Percentiles rank a stretch among this genome's conserved stretches.
These are phyloP conservation scores for Ceratobasidium sp. DNA, from an alignment of 1,284 basidiomycete genomes.

Conservation along the genomic window DNA sequence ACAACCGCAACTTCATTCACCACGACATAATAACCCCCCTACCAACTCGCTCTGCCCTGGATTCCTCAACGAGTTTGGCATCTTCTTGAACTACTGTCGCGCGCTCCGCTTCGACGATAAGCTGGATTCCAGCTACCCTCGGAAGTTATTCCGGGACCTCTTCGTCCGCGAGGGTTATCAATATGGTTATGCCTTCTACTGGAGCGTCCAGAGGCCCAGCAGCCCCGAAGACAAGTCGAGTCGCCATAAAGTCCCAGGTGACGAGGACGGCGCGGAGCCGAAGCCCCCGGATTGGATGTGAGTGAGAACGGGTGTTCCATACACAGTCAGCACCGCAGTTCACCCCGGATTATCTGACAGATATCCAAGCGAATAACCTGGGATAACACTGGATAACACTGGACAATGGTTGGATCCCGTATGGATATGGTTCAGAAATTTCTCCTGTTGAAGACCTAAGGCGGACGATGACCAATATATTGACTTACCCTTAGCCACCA, in stretches of 20 bases:
- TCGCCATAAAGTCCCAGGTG: slow-evolving; percentile 48
- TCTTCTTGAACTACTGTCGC: slow-evolving; percentile 97
- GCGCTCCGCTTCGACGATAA: slow-evolving; percentile 98
- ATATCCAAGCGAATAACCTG: no score
- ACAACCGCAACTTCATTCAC: slow-evolving; percentile 99
- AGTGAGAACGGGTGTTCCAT: slow-evolving; percentile 44
- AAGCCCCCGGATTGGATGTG: slow-evolving; percentile 47
- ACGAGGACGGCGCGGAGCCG: slow-evolving; percentile 46
- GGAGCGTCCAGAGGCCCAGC: slow-evolving; percentile 81
- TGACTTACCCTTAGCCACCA: no score
- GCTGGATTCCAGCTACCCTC: slow-evolving; percentile 97
- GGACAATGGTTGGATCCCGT: no score
- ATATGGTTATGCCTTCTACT: slow-evolving; percentile 98
- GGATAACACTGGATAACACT: no score
- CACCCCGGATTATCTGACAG: no score
- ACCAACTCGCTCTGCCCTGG: slow-evolving; percentile 96
- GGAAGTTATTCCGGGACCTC: slow-evolving; percentile 97
- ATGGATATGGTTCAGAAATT: no score
- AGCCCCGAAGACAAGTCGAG: slow-evolving; percentile 48
- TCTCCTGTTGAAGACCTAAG: no score
- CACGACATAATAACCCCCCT: slow-evolving; percentile 99
- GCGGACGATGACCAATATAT: no score
- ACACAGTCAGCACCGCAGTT: slow-evolving; percentile 36
- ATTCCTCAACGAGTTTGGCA: slow-evolving; percentile 97
- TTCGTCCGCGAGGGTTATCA: slow-evolving; percentile 98